These are phyloP conservation scores for Calocybe cyanea DNA, from an alignment of 768 basidiomycete genomes.

Conservation along the genomic window DNA sequence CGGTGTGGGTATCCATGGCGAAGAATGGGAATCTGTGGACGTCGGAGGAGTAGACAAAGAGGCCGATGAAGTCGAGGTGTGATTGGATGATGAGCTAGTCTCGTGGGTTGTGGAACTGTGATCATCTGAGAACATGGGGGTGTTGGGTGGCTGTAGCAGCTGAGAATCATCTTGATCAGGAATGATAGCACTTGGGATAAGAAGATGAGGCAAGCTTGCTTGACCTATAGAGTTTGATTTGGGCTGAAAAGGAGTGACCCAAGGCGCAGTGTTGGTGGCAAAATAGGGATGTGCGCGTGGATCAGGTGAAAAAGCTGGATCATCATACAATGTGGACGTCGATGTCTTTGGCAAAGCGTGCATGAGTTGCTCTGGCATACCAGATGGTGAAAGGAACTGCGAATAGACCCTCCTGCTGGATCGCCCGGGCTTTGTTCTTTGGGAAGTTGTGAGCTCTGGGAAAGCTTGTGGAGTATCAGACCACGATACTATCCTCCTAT, in stretches of 20 bases:
- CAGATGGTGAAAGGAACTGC: constrained; percentile 15
- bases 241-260: constrained; percentile 22
- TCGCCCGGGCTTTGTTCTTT: constrained; percentile 2
- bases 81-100: constrained; percentile 12
- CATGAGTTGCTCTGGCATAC: constrained; percentile 6
- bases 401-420: constrained; percentile 11
- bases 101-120: constrained; percentile 13
- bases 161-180: constrained; percentile 18
- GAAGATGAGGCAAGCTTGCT: background rate
- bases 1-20: constrained; percentile 6
- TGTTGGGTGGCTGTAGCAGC: constrained; percentile 30
- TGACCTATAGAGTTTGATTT: constrained; percentile 29
- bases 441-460: background rate
- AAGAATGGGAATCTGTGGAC: constrained; percentile 11
- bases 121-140: constrained; percentile 18
- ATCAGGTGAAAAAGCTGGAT: constrained; percentile 59
- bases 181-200: background rate
- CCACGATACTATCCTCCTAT: constrained; percentile 2
- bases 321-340: constrained; percentile 34
- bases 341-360: constrained; percentile 16
- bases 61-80: constrained; percentile 16
- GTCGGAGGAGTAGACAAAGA: constrained; percentile 18
- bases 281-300: constrained; percentile 47
- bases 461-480: constrained; percentile 8
- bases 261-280: constrained; percentile 25